Conservation (phyloP, 164 flowering plant species). For the Nymphaea thermarum region DNA sequence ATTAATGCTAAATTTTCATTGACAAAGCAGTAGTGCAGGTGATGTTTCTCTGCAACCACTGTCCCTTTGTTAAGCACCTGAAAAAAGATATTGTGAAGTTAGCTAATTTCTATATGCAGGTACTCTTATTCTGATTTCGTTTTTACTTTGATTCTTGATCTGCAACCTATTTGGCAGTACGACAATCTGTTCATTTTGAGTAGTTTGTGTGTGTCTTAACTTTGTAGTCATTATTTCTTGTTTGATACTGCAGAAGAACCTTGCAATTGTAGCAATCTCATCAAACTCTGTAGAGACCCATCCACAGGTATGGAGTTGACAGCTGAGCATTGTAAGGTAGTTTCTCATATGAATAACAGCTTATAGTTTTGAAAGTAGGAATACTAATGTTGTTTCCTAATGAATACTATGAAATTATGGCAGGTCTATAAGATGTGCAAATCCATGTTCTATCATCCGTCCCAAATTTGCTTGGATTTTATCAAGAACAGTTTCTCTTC, state of each 20-base stretch:
- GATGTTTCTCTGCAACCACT: slow-evolving; percentile 94
- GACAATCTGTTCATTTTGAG: background rate
- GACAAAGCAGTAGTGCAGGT: slow-evolving; percentile 35
- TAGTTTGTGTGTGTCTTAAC: background rate
- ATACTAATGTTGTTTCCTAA: too few species aligned
- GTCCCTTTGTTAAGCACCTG: slow-evolving; percentile 87
- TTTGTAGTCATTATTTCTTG: background rate
- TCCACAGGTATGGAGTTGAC: slow-evolving; percentile 50
- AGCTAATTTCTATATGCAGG: slow-evolving; percentile 74
- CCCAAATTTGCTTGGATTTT: too few species aligned
- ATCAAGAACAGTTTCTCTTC: too few species aligned
- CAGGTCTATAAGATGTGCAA: too few species aligned
- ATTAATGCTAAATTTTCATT: too few species aligned
- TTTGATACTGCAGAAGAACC: slow-evolving; percentile 64
- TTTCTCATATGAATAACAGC: too few species aligned
- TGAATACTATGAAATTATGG: too few species aligned
- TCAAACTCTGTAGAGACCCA: slow-evolving; percentile 74
- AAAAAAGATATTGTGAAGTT: slow-evolving; percentile 74
- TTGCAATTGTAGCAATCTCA: slow-evolving; percentile 84
- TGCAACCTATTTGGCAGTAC: too few species aligned
- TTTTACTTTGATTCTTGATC: too few species aligned
- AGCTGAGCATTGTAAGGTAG: too few species aligned
- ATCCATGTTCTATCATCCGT: too few species aligned
- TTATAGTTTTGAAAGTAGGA: too few species aligned
- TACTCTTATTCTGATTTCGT: slow-evolving; percentile 6